Percentiles rank a stretch among this genome's conserved stretches.
Evolutionary conservation across 768 basidiomycete genomes (phyloP).

Genomic region (Agrocybe praecox): DNA sequence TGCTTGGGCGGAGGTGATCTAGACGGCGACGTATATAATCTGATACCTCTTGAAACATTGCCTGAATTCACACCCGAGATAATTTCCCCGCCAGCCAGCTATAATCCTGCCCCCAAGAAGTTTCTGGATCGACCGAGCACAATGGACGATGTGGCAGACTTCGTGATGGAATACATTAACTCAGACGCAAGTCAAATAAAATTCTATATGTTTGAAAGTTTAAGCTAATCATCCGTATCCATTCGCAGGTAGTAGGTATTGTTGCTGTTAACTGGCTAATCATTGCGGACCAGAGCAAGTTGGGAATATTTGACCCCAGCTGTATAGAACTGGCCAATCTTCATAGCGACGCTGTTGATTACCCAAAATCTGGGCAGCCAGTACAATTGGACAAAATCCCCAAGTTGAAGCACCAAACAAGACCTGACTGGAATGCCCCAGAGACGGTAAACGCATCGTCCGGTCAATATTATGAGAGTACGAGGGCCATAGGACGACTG

Average conservation of each 20-base stretch:
- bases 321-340: slow-evolving; percentile 57
- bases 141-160: slow-evolving; percentile 68
- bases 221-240: not conserved
- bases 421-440: slow-evolving; percentile 70
- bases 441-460: slow-evolving; percentile 47
- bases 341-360: slow-evolving; percentile 70
- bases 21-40: slow-evolving; percentile 65
- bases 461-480: slow-evolving; percentile 51
- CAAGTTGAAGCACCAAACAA: slow-evolving; percentile 32
- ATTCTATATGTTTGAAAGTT: not conserved
- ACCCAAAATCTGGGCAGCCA: slow-evolving; percentile 58
- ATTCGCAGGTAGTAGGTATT: slow-evolving; percentile 54
- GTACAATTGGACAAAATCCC: slow-evolving; percentile 45
- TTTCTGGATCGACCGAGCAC: slow-evolving; percentile 49
- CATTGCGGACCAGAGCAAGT: slow-evolving; percentile 56
- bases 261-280: slow-evolving; percentile 66
- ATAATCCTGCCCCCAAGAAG: slow-evolving; percentile 49
- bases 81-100: slow-evolving; percentile 43
- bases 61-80: slow-evolving; percentile 33
- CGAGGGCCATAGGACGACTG: slow-evolving; percentile 58
- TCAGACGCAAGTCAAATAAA: slow-evolving; percentile 54
- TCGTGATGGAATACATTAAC: slow-evolving; percentile 69
- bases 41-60: slow-evolving; percentile 43
- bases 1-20: slow-evolving; percentile 71
- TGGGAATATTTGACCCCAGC: slow-evolving; percentile 49